Evolutionary conservation across 2,329 filamentous ascomycete genomes (phyloP).

Genomic region (Aspergillus sp.): DNA sequence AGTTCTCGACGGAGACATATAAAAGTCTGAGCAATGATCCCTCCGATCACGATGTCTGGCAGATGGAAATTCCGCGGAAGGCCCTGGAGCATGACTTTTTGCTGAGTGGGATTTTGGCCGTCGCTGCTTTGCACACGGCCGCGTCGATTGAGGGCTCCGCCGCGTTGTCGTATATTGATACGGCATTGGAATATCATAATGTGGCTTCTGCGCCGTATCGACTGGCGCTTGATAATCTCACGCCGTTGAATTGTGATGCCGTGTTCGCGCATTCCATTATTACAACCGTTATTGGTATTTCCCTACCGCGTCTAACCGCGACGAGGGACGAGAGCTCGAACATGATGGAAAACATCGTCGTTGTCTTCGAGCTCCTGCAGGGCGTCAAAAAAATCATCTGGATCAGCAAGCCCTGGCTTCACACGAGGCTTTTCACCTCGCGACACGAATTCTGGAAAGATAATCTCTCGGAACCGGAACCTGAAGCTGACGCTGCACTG

Average conservation of each 20-base stretch:
- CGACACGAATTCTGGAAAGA: conserved; percentile 39
- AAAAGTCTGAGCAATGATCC: conserved; percentile 31
- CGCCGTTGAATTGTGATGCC: conserved; percentile 29
- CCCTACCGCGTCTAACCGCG: conserved; percentile 26
- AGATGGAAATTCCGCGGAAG: conserved; percentile 33
- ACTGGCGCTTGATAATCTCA: conserved; percentile 26
- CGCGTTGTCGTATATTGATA: conserved; percentile 28
- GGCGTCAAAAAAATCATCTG: conserved; percentile 27
- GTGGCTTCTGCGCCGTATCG: conserved; percentile 28
- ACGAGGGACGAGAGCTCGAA: conserved; percentile 20
- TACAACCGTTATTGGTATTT: conserved; percentile 29
- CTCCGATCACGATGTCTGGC: conserved; percentile 30
- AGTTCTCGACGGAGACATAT: conserved; percentile 43
- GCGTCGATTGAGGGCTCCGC: conserved; percentile 20
- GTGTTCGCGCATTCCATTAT: conserved; percentile 31
- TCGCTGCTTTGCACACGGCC: conserved; percentile 35
- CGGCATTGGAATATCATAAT: conserved; percentile 30
- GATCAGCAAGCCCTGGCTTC: conserved; percentile 34
- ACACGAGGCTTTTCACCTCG: conserved; percentile 45
- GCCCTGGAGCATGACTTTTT: conserved; percentile 35
- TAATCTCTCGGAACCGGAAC: conserved; percentile 17
- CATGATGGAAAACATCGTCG: conserved; percentile 29
- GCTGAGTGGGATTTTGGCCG: conserved; percentile 34
- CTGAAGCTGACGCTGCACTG: conserved; percentile 19
- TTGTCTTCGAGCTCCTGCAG: conserved; percentile 29